Percentiles rank a stretch among this genome's conserved stretches.
Conservation (phyloP, 306 rosid species). For the Fragaria ananassa region DNA sequence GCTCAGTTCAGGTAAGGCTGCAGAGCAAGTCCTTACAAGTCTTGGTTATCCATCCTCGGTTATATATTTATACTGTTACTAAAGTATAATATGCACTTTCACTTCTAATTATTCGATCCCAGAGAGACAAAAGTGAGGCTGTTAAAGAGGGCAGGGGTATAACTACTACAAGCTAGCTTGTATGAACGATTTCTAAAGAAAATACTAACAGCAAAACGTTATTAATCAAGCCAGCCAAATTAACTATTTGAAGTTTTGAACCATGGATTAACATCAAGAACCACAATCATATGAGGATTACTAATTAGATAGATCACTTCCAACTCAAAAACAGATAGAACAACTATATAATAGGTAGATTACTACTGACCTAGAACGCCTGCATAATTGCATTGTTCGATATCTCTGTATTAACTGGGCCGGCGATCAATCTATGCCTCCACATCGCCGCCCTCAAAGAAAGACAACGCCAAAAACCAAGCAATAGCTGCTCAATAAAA, state of each 20-base stretch:
- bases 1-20: not conserved
- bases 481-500: not conserved
- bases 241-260: not conserved
- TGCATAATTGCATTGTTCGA: not conserved
- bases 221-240: not conserved
- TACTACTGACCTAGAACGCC: not conserved
- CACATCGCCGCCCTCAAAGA: not conserved
- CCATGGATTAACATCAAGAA: not conserved
- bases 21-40: conserved; percentile 2
- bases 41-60: not conserved
- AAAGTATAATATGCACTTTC: not conserved
- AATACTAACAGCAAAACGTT: not conserved
- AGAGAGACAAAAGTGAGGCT: not conserved
- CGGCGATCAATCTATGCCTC: not conserved
- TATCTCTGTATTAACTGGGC: not conserved
- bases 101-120: not conserved
- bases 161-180: too few relatives aligned
- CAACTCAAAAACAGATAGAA: not conserved
- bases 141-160: not conserved
- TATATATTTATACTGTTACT: not conserved
- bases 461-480: not conserved
- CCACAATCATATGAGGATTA: not conserved
- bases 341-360: not conserved
- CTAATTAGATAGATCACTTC: not conserved
- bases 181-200: not conserved